These are phyloP conservation scores for Macrophomina phaseolina DNA, from an alignment of 2,329 filamentous ascomycete species.

Conservation along the genomic window DNA sequence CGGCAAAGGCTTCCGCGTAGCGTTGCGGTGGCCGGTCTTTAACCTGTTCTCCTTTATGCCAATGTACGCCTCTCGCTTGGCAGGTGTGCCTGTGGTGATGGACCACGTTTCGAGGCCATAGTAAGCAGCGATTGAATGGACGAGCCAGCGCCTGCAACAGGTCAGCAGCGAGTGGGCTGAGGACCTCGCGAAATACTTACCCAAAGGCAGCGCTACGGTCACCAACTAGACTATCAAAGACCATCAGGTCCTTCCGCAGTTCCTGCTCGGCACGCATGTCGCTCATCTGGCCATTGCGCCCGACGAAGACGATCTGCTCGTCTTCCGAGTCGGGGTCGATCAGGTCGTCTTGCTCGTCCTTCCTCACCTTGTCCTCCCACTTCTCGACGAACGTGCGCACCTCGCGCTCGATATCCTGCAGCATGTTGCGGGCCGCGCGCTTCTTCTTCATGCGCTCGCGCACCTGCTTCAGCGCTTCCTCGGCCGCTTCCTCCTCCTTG, in stretches of 20 bases:
- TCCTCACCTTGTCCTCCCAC: conserved; percentile 57
- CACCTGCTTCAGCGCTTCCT: conserved; percentile 76
- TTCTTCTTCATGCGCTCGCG: conserved; percentile 79
- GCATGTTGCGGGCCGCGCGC: conserved; percentile 77
- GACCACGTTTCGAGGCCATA: conserved; percentile 88
- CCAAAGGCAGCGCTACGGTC: conserved; percentile 82
- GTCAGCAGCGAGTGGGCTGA: conserved; percentile 12
- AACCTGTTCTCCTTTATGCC: conserved; percentile 64
- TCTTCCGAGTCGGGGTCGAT: conserved; percentile 63
- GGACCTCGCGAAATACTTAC: conserved; percentile 56
- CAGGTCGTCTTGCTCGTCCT: conserved; percentile 55
- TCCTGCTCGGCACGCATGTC: conserved; percentile 61
- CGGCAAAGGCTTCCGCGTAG: conserved; percentile 36
- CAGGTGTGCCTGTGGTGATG: conserved; percentile 72
- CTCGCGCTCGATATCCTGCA: conserved; percentile 84
- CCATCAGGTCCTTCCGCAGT: conserved; percentile 67
- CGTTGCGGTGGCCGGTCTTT: conserved; percentile 32
- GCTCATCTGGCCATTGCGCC: conserved; percentile 68
- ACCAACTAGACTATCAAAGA: conserved; percentile 80
- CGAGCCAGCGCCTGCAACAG: conserved; percentile 76
- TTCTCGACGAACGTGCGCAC: conserved; percentile 74
- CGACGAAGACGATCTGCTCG: conserved; percentile 92
- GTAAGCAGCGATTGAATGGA: conserved; percentile 89
- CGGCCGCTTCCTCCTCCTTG: conserved; percentile 50
- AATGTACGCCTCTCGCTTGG: conserved; percentile 81